phyloP scores from a whole-genome alignment of 768 basidiomycete species.

The Hirschioporus abietinus region DNA sequence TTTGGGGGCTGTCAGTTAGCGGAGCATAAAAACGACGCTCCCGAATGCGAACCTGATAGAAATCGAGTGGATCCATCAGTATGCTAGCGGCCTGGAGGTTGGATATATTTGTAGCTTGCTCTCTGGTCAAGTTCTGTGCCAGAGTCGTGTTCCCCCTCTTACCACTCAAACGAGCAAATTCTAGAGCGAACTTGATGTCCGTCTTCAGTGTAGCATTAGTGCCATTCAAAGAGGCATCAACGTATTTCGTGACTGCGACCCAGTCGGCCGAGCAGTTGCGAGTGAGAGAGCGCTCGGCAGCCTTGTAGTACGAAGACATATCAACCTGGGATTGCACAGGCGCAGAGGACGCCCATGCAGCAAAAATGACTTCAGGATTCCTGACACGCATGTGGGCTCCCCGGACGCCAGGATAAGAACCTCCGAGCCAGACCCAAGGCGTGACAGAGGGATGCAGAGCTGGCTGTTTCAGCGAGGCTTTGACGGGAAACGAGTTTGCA shows the following conservation, averaged over 20 bases:
- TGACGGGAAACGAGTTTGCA: conserved; percentile 33
- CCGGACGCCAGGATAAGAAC: conserved; percentile 44
- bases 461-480: conserved; percentile 11
- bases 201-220: conserved; percentile 26
- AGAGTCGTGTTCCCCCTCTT: conserved; percentile 36
- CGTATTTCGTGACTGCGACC: conserved; percentile 40
- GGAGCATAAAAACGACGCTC: not conserved
- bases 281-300: conserved; percentile 42
- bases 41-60: conserved; percentile 36
- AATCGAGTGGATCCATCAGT: conserved; percentile 43
- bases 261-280: conserved; percentile 49
- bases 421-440: conserved; percentile 46
- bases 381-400: conserved; percentile 40
- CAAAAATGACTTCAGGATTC: conserved; percentile 41
- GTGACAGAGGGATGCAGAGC: conserved; percentile 36
- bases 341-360: conserved; percentile 45
- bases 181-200: conserved; percentile 37
- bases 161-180: conserved; percentile 38
- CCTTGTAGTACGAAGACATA: conserved; percentile 46
- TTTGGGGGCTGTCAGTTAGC: not conserved
- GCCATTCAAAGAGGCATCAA: conserved; percentile 31
- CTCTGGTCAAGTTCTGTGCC: conserved; percentile 29
- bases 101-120: conserved; percentile 30
- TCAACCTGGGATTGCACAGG: conserved; percentile 46
- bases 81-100: conserved; percentile 37